Evolutionary conservation across 805 yeast species (phyloP), one percentile per base, ranked within the genome.

Genomic region (Ogataea thermomethanolica): DNA sequence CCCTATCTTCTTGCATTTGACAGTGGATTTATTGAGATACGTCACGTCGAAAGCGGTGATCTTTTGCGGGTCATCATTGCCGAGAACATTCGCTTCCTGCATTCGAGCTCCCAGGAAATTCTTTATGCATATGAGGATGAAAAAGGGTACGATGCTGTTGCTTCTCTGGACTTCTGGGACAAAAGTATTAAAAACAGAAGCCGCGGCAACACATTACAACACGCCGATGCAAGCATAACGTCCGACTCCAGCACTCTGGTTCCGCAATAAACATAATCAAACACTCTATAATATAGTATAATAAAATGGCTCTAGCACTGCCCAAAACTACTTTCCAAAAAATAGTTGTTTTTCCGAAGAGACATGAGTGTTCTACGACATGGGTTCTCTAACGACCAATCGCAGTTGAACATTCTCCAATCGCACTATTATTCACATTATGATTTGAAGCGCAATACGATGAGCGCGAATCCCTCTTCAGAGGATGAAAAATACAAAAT

Each of bases 1-100:
- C 99, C 99, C 3, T 91, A 89, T 58, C 69, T 93, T 39, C 66
- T 93, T 36, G 93, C 96, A 5, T 93, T 93, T 65, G 98, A 91
- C 58, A 76, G 81, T 13, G 83, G 78, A 43, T 89, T 93, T 54
- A 87, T 93, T 59, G 99, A 93, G 66, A 84, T 93, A 33, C 74
- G 99, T 44, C 88, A 89, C 52, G 88, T 90, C 56, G 95, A 89
- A 52, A 79, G 86, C 12, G 89, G 93, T 3, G 95, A 83, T 50
- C 67, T 93, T 44, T 74, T 90, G 27, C 73, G 96, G 45, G 90
- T 93, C n/a, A 82, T 93, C 42, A 75, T 85, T 12, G 98, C 96
- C 2, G 97, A 89, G 44, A 89, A 89, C 59, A 90, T 93, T 44
- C 69, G 98, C 41, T 79, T 90, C 55, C 66, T 90, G 52, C 96